Evolutionary conservation across 73 alveolate species (phyloP), one percentile per base, ranked within the genome.

Genomic region (Paramecium biaurelia): DNA sequence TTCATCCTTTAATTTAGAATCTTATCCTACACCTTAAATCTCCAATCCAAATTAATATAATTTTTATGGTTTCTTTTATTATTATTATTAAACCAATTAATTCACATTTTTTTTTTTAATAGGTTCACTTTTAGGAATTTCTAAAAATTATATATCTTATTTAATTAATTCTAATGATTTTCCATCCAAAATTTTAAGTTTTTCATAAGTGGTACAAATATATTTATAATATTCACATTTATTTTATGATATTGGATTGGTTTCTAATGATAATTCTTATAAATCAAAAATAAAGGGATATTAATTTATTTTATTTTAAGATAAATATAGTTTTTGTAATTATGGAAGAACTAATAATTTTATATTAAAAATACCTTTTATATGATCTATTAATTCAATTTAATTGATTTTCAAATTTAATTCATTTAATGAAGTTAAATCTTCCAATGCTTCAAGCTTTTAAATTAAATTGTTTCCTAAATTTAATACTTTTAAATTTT

Each of bases 381-480:
- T 53, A 92, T 95, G 82, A 9, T 93, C 95, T 18, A 95, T 93
- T 15, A 89, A 87, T 58, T 95, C 98, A 18, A 95, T 95, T 57
- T 86, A 93, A 95, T 95, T 95, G 34, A 93, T 93, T 92, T 97
- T 95, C 15, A 95, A 43, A 72, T 95, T 95, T 24, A 95, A 70
- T 85, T 95, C 98, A 42, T 86, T 94, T 32, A 95, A 92, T 85
- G 88, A 82, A 67, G 57, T 74, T 76, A 92, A 76, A 28, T 93
- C 93, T 85, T 89, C 97, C 56, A 95, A 68, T 30, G 93, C 95
- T 45, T 95, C 95, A 57, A 95, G 70, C 24, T 93, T 85, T 23
- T 92, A 85, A 26, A 95, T 89, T 26, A 92, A 94, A 93, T 95
- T 95, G 72, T 95, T 95, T 4, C 98, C 98, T 41, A 95, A 63